These are phyloP conservation scores for Puccinia hordei DNA, from an alignment of 1,284 basidiomycete genomes.

Conservation along the genomic window DNA sequence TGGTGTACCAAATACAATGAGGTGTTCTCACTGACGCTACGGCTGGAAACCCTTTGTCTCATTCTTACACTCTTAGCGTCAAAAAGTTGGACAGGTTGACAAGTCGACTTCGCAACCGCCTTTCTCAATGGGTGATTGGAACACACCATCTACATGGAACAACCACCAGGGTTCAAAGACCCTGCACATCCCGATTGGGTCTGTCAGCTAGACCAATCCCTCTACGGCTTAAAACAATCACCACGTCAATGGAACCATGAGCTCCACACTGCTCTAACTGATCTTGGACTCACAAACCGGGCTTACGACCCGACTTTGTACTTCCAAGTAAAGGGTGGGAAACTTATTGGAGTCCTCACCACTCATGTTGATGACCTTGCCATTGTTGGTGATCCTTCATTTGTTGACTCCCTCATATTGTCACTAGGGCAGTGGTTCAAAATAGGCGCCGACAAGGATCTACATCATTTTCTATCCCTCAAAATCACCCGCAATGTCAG, in stretches of 20 bases:
- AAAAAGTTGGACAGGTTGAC: not conserved
- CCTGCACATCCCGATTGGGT: not conserved
- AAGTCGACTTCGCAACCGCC: not conserved
- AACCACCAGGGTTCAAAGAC: not conserved
- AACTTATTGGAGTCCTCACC: not conserved
- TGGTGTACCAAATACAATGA: too few relatives aligned
- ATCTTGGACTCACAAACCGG: not conserved
- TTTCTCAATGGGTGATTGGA: not conserved
- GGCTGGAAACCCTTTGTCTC: not conserved
- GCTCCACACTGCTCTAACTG: not conserved
- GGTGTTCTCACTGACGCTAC: not conserved
- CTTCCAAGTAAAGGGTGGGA: not conserved
- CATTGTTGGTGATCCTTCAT: not conserved
- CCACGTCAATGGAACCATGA: not conserved
- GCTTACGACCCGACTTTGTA: not conserved
- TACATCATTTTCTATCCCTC: not conserved
- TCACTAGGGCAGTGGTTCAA: too few relatives aligned
- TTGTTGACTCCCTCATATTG: not conserved
- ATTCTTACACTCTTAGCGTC: not conserved
- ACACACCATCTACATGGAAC: not conserved
- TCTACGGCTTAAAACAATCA: not conserved
- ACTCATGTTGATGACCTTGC: constrained; percentile 11
- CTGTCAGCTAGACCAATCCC: not conserved
- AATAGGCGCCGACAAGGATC: too few relatives aligned
- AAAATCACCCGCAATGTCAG: too few relatives aligned